Evolutionary conservation across 164 flowering plant genomes (phyloP).

Genomic region (Liriodendron chinense): DNA sequence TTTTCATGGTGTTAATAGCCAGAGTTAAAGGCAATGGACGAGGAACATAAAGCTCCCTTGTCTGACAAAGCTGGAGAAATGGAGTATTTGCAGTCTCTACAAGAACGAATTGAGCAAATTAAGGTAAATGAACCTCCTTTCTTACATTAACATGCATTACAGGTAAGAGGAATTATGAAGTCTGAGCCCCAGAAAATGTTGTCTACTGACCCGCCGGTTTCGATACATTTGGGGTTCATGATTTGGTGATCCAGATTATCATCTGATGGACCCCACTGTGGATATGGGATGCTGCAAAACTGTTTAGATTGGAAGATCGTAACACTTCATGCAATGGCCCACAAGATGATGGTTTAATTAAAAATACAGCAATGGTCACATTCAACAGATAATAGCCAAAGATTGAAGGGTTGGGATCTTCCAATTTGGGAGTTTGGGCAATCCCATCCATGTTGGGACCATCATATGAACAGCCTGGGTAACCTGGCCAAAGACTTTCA

Average conservation of each 20-base stretch:
- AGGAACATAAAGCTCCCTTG: conserved; percentile 55
- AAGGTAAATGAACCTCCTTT: conserved; percentile 34
- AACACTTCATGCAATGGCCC: no score
- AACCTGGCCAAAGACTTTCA: no score
- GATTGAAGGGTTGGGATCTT: no score
- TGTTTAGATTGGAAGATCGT: no score
- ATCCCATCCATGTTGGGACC: no score
- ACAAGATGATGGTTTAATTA: no score
- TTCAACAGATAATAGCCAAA: no score
- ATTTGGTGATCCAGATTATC: neutral
- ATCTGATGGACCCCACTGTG: neutral
- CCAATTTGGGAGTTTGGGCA: no score
- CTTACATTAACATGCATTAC: neutral
- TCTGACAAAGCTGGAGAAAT: conserved; percentile 65
- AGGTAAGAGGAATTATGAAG: neutral
- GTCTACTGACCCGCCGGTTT: neutral
- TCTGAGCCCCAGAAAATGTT: neutral
- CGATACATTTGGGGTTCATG: neutral
- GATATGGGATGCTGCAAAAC: neutral
- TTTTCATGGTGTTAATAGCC: conserved; percentile 29
- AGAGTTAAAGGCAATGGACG: conserved; percentile 55
- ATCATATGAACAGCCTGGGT: no score
- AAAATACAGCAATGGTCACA: no score
- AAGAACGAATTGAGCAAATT: conserved; percentile 41
- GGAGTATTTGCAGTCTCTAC: conserved; percentile 54